A percentile compares a stretch with the other conserved stretches of the same genome.
Conservation (phyloP, 306 rosid species). For the Quercus agrifolia region DNA sequence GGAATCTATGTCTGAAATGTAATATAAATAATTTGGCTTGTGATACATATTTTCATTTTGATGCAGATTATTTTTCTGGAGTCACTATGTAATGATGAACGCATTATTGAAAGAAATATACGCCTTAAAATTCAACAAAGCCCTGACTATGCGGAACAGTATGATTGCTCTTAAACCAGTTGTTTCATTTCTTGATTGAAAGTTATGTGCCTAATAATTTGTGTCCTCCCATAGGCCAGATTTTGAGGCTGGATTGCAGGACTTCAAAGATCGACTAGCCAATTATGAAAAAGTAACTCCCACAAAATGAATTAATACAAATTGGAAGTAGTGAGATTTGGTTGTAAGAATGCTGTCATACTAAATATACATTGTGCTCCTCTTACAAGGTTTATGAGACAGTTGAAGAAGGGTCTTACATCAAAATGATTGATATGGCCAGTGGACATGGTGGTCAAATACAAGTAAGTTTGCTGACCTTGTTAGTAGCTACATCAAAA, state of each 20-base stretch:
- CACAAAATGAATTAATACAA: slow-evolving; percentile 14
- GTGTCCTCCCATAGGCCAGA: slow-evolving; percentile 70
- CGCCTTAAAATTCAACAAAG: slow-evolving; percentile 99
- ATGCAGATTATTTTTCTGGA: slow-evolving; percentile 94
- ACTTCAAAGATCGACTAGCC: slow-evolving; percentile 78
- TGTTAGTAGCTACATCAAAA: not conserved
- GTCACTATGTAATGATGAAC: slow-evolving; percentile 89
- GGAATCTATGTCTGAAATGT: slow-evolving; percentile 7
- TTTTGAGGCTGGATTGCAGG: slow-evolving; percentile 84
- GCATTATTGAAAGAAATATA: slow-evolving; percentile 86
- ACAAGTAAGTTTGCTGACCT: slow-evolving; percentile 61
- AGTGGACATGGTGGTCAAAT: slow-evolving; percentile 98
- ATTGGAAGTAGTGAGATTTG: slow-evolving; percentile 17
- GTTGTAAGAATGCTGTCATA: slow-evolving; percentile 8
- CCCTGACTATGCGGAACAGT: slow-evolving; percentile 99
- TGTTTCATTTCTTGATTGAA: slow-evolving; percentile 20
- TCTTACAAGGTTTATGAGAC: slow-evolving; percentile 77
- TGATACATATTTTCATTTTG: slow-evolving; percentile 18
- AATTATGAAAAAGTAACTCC: slow-evolving; percentile 77
- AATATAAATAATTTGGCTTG: slow-evolving; percentile 11
- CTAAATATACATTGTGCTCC: slow-evolving; percentile 14
- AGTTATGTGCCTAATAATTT: slow-evolving; percentile 13
- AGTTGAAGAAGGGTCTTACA: slow-evolving; percentile 96
- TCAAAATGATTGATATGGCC: slow-evolving; percentile 98
- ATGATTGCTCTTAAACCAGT: slow-evolving; percentile 41